Evolutionary conservation across 2,329 filamentous ascomycete genomes (phyloP).

Genomic region (Penicillium sp.): DNA sequence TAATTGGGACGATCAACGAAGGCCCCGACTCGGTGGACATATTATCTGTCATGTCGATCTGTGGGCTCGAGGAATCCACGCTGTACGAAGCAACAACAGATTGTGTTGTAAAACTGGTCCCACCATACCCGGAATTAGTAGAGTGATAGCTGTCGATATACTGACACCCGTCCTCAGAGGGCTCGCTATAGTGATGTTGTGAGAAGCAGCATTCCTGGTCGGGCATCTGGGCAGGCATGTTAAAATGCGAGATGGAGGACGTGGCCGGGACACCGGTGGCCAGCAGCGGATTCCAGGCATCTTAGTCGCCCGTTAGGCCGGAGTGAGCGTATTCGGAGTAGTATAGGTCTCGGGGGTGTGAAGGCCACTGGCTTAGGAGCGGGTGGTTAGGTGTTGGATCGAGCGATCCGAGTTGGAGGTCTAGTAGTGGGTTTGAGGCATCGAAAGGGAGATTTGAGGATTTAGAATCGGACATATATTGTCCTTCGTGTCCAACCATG

Average conservation of each 20-base stretch:
- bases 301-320: conserved; percentile 21
- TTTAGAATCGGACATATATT: conserved; percentile 4
- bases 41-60: conserved; percentile 20
- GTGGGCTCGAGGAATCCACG: conserved; percentile 29
- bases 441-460: conserved; percentile 13
- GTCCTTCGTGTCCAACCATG: conserved; percentile 16
- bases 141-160: conserved; percentile 27
- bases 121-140: conserved; percentile 38
- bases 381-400: conserved; percentile 9
- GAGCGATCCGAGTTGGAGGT: conserved; percentile 22
- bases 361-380: conserved; percentile 21
- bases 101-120: conserved; percentile 25
- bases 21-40: conserved; percentile 16
- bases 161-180: conserved; percentile 34
- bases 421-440: conserved; percentile 20
- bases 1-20: conserved; percentile 14
- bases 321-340: conserved; percentile 19
- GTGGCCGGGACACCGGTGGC: conserved; percentile 24
- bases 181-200: conserved; percentile 22
- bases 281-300: conserved; percentile 34
- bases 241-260: conserved; percentile 14
- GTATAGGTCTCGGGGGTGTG: conserved; percentile 18
- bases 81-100: conserved; percentile 30
- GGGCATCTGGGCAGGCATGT: conserved; percentile 13
- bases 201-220: conserved; percentile 24